Conservation (phyloP, 805 yeast species). For the Candida berthetii region DNA sequence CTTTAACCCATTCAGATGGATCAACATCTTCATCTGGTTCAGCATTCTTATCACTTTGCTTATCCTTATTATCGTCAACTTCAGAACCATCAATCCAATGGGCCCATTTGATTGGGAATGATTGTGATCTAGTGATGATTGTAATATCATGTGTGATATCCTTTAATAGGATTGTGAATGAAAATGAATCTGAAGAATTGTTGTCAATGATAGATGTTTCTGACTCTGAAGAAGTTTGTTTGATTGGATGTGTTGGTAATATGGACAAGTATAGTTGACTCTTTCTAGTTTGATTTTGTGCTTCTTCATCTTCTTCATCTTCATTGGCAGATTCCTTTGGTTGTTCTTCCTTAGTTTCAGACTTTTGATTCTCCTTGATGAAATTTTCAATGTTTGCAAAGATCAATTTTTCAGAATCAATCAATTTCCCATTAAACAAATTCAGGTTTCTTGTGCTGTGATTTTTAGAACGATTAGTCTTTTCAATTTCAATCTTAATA, state of each 20-base stretch:
- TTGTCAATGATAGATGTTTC: slow-evolving; percentile 29
- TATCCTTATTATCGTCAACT: slow-evolving; percentile 12
- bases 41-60: slow-evolving; percentile 26
- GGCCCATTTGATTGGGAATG: slow-evolving; percentile 88
- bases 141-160: slow-evolving; percentile 77
- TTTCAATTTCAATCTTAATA: slow-evolving; percentile 53
- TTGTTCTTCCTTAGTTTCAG: slow-evolving; percentile 14
- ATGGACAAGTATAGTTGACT: slow-evolving; percentile 68
- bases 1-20: slow-evolving; percentile 77
- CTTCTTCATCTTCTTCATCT: slow-evolving; percentile 15
- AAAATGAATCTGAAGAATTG: slow-evolving; percentile 46
- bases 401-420: slow-evolving; percentile 85
- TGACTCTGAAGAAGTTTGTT: slow-evolving; percentile 11
- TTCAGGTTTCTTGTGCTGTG: slow-evolving; percentile 42
- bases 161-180: slow-evolving; percentile 67
- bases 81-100: slow-evolving; percentile 62
- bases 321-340: slow-evolving; percentile 13
- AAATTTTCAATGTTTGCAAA: slow-evolving; percentile 80
- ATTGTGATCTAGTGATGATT: slow-evolving; percentile 74
- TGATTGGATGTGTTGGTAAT: slow-evolving; percentile 42
- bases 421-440: slow-evolving; percentile 66
- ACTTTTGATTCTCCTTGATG: slow-evolving; percentile 35
- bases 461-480: slow-evolving; percentile 34
- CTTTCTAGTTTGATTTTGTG: slow-evolving; percentile 9
- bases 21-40: slow-evolving; percentile 48